Evolutionary conservation across 2,329 filamentous ascomycete species (phyloP), one percentile per base, ranked within the genome.

Genomic region (Cordyceps fumosorosea): DNA sequence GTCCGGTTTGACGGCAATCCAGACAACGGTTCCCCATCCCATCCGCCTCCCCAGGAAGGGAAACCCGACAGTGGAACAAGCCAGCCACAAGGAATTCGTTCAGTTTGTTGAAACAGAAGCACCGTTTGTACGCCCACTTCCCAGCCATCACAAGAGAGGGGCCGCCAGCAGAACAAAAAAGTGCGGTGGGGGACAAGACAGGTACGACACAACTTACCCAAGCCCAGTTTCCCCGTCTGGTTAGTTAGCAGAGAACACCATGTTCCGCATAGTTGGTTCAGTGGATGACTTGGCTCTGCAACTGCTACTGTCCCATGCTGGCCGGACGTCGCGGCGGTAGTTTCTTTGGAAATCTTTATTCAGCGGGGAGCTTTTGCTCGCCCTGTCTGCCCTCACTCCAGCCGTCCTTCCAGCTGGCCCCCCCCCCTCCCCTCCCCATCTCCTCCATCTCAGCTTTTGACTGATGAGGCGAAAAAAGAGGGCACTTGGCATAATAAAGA

Each of bases 241-340:
- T 20, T 55, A 34, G 50, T 32, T 40, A 52, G 48, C 47, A 50
- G 4, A 16, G 42, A 14, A 34, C 18, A 11, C 37, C 34, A 62
- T 62, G 53, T 62, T 53, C 53, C 53, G 53, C 60, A 57, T 62
- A 62, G 40, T 34, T 56, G 45, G 60, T 34, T 56, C 45, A 24
- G 51, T 47, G 42, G 50, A 26, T 44, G 16, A 47, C 44, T 47
- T n/a, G 37, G 37, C 37, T 12, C 37, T 12, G 12, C 12, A 42
- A 18, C 37, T 42, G 12, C 37, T n/a, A n/a, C 3, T 44, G 40
- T 44, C 40, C 18, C 18, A n/a, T n/a, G 40, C 40, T 44, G 14
- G 16, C 6, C 16, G 40, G 40, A 14, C 34, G 34, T 37, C 34
- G 34, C 12, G 11, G 7, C 4, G 34, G 11, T 37, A 14, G 11